Percentiles rank a stretch among this genome's conserved stretches.
Evolutionary conservation across 768 basidiomycete genomes (phyloP).

Genomic region (Kwoniella dejecticola): DNA sequence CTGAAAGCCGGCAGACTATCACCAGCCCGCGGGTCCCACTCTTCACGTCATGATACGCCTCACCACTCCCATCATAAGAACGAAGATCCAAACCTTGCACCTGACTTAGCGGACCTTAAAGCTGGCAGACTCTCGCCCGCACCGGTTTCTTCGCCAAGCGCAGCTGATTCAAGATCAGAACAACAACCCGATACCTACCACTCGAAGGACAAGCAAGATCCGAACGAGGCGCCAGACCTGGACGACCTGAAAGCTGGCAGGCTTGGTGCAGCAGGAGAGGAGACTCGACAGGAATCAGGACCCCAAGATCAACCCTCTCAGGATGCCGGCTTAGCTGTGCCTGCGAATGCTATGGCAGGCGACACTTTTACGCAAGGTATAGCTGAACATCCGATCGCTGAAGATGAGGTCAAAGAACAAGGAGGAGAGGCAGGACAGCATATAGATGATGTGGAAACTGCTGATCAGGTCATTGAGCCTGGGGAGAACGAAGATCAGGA

Average conservation of each 20-base stretch:
- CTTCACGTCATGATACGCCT: too few species aligned
- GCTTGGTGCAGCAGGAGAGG: slow-evolving; percentile 33
- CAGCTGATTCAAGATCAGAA: not conserved
- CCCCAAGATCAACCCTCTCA: slow-evolving; percentile 15
- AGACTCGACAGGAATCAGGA: slow-evolving; percentile 34
- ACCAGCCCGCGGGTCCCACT: too few species aligned
- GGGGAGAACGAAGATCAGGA: slow-evolving; percentile 9
- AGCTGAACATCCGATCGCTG: slow-evolving; percentile 25
- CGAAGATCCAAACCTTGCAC: slow-evolving; percentile 22
- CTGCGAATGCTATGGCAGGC: slow-evolving; percentile 21
- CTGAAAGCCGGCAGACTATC: slow-evolving; percentile 16
- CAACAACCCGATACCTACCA: slow-evolving; percentile 2
- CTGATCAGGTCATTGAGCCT: slow-evolving; percentile 27
- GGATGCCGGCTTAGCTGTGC: not conserved
- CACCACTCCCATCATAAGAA: not conserved
- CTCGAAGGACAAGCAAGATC: slow-evolving; percentile 2
- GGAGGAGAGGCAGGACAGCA: slow-evolving; percentile 32
- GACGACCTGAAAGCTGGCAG: slow-evolving; percentile 22
- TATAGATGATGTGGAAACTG: slow-evolving; percentile 28
- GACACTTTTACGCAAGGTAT: slow-evolving; percentile 24
- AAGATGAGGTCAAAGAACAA: slow-evolving; percentile 31
- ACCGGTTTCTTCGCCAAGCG: not conserved
- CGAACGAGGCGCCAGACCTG: slow-evolving; percentile 19
- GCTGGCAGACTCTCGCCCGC: slow-evolving; percentile 2
- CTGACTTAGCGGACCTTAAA: slow-evolving; percentile 36